Evolutionary conservation across 2,329 filamentous ascomycete genomes (phyloP), one percentile per base, ranked within the genome.

Genomic region (Scytalidium sp.): DNA sequence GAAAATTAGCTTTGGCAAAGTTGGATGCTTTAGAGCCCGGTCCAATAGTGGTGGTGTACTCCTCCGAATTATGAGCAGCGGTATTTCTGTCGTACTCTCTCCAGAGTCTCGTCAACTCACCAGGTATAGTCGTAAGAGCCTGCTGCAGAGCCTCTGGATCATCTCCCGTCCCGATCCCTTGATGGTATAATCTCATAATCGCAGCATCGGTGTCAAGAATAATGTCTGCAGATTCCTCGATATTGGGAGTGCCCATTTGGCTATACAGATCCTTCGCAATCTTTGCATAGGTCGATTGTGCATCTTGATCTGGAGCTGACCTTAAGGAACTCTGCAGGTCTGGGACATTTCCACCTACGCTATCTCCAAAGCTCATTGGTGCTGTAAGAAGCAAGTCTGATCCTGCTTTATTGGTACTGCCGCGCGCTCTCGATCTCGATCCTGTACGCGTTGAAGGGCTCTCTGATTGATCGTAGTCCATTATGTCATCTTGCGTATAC

Each of bases 201-300:
- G 90, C 70, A 36, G 82, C 77, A 64, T 97, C 92, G 10, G 88
- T 95, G 44, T 81, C 76, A 27, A 95, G 70, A 42, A 97, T 82
- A 19, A 96, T 67, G 42, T 84, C 76, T 52, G 86, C 82, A 1
- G 84, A 73, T 68, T 97, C 93, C 3, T 75, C 75, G 42, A 95
- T 72, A 17, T 70, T 61, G 1, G 87, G 81, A 27, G 79, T 72
- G 29, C 78, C 78, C 68, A 76, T 67, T 64, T 81, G 64, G 66
- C 72, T 64, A 74, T 85, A 83, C 9, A 92, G 68, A 53, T 86
- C 84, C 64, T 86, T 88, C 23, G 89, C 88, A 51, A 96, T 82
- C 6, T 79, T 73, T 3, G 83, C 79, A 61, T 90, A 87, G 17
- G 49, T 54, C 10, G 56, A 62, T 7, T 8, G 32, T 36, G 53